A percentile compares a stretch with the other conserved stretches of the same genome.
Evolutionary conservation across 495 filamentous ascomycete genomes (phyloP).

Genomic region (Tuber aestivum): DNA sequence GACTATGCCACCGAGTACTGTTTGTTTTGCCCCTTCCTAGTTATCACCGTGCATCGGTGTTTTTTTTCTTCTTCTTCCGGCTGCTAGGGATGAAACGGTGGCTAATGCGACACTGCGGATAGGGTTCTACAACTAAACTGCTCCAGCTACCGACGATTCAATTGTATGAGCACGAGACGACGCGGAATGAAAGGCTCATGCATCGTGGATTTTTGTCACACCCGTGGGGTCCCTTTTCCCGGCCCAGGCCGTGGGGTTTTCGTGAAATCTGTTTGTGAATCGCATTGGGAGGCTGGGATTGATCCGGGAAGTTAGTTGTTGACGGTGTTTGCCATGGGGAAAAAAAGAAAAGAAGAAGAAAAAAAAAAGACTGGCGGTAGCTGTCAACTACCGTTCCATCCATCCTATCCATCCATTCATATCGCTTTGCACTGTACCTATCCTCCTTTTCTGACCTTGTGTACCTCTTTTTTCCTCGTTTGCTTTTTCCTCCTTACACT

Average conservation of each 20-base stretch:
- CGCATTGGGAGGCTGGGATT: background rate
- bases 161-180: background rate
- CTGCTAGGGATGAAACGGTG: background rate
- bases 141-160: background rate
- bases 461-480: background rate
- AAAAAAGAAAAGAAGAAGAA: background rate
- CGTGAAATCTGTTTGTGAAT: background rate
- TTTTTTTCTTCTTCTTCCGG: background rate
- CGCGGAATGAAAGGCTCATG: background rate
- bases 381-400: background rate
- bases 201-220: background rate
- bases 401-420: background rate
- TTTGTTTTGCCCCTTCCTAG: slow-evolving; percentile 14
- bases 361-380: background rate
- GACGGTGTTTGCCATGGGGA: background rate
- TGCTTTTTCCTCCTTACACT: background rate
- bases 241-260: background rate
- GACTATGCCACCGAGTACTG: slow-evolving; percentile 77
- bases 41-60: background rate
- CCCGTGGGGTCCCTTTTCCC: background rate
- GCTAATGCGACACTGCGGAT: background rate
- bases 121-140: slow-evolving; percentile 22
- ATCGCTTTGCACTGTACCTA: background rate
- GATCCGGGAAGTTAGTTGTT: background rate
- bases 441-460: background rate